Conservation (phyloP, 306 rosid genomes). For the Quercus alba region DNA sequence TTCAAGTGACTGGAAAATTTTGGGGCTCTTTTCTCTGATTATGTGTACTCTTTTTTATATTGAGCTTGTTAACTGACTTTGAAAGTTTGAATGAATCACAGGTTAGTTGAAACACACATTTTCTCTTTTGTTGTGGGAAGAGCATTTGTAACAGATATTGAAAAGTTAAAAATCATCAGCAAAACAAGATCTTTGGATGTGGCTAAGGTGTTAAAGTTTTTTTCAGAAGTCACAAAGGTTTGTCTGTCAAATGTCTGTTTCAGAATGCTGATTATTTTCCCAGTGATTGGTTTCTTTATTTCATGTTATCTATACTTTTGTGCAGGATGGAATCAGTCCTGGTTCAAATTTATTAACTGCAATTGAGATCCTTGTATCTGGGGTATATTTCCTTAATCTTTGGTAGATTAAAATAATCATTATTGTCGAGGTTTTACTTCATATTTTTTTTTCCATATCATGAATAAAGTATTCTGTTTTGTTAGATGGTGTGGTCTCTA, state of each 20-base stretch:
- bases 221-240: constrained; percentile 84
- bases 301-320: constrained; percentile 22
- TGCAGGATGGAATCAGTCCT: constrained; percentile 83
- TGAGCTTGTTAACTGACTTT: constrained; percentile 29
- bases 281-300: constrained; percentile 12
- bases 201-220: constrained; percentile 65
- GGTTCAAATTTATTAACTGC: constrained; percentile 95
- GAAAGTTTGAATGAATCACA: constrained; percentile 41
- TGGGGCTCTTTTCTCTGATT: neutral
- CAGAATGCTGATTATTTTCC: constrained; percentile 5
- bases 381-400: constrained; percentile 56
- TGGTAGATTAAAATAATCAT: constrained; percentile 12
- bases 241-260: constrained; percentile 25
- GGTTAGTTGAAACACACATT: constrained; percentile 98
- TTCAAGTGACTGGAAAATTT: neutral
- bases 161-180: constrained; percentile 84
- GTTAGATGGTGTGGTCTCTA: constrained; percentile 2
- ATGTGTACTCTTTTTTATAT: neutral
- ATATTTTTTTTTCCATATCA: neutral
- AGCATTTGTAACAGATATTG: constrained; percentile 97
- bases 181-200: constrained; percentile 76
- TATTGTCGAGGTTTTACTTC: constrained; percentile 6
- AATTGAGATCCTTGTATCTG: constrained; percentile 85
- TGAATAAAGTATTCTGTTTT: constrained; percentile 1
- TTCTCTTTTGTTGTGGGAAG: constrained; percentile 99